A percentile compares a stretch with the other conserved stretches of the same genome.
Evolutionary conservation across 495 filamentous ascomycete genomes (phyloP).

Genomic region (Tetracladium setigerum): DNA sequence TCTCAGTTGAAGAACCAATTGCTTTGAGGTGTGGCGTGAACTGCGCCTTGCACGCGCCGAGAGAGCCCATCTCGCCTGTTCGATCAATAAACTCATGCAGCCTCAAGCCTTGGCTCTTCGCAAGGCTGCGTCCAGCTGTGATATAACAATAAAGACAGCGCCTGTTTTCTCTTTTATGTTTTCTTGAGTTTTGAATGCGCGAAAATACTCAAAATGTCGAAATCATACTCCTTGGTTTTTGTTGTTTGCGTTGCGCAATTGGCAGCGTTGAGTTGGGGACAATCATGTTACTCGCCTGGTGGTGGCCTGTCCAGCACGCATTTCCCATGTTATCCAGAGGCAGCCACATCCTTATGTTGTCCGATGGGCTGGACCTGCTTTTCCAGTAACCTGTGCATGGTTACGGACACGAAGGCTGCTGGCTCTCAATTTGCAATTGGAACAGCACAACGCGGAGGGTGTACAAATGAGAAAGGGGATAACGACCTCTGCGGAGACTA

Average conservation of each 20-base stretch:
- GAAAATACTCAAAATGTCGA: too few species aligned
- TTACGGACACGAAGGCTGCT: conserved; percentile 18
- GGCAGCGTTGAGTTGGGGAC: neutral
- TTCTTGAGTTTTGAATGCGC: too few species aligned
- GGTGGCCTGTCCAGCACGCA: conserved; percentile 17
- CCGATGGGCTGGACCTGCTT: conserved; percentile 29
- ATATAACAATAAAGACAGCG: too few species aligned
- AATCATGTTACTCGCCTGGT: conserved; percentile 25
- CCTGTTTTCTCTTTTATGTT: too few species aligned
- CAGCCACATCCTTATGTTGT: conserved; percentile 22
- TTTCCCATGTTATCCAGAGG: conserved; percentile 20
- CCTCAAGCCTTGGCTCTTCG: too few species aligned
- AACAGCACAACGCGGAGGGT: conserved; percentile 20
- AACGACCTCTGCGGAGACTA: conserved; percentile 25
- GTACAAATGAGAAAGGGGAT: conserved; percentile 26
- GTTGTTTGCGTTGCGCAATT: neutral
- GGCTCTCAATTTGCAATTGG: conserved; percentile 20
- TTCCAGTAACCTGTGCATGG: conserved; percentile 26
- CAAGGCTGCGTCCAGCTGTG: too few species aligned
- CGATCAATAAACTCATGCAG: too few species aligned
- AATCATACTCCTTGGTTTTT: too few species aligned
- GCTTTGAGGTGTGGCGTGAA: too few species aligned
- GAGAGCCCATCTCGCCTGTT: too few species aligned
- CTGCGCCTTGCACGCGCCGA: too few species aligned
- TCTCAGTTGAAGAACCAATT: too few species aligned